These are phyloP conservation scores for Hydrangea macrophylla DNA, from an alignment of 148 eudicot genomes.

Conservation along the genomic window DNA sequence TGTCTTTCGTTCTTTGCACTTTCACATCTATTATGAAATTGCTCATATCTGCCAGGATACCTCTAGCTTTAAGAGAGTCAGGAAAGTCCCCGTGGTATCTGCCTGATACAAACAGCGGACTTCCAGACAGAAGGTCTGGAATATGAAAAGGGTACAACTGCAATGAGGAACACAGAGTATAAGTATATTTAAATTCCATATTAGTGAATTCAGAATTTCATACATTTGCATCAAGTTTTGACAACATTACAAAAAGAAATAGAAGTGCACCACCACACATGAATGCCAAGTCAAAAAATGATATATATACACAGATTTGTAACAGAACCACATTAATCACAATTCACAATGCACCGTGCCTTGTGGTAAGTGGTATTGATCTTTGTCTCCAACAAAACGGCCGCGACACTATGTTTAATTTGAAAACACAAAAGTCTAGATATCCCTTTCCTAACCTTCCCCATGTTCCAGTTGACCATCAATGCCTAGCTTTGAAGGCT, in stretches of 20 bases:
- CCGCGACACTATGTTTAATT: not conserved
- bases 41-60: constrained; percentile 71
- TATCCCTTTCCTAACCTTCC: not conserved
- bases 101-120: constrained; percentile 72
- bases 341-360: not conserved
- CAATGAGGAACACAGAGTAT: constrained; percentile 20
- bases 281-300: not conserved
- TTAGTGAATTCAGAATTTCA: not conserved
- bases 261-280: not conserved
- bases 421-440: no score
- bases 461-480: not conserved
- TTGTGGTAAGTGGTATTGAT: not conserved
- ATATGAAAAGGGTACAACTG: constrained; percentile 63
- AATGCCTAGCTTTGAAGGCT: no score
- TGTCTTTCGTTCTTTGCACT: constrained; percentile 48
- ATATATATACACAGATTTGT: not conserved
- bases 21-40: constrained; percentile 40
- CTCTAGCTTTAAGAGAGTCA: constrained; percentile 48
- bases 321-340: not conserved
- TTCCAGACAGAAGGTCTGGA: constrained; percentile 60
- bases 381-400: not conserved
- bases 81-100: constrained; percentile 64
- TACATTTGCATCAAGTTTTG: not conserved
- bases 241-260: no score
- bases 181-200: not conserved